These are phyloP conservation scores for Beta lomatogona DNA, from an alignment of 179 eudicot species.

Conservation along the genomic window DNA sequence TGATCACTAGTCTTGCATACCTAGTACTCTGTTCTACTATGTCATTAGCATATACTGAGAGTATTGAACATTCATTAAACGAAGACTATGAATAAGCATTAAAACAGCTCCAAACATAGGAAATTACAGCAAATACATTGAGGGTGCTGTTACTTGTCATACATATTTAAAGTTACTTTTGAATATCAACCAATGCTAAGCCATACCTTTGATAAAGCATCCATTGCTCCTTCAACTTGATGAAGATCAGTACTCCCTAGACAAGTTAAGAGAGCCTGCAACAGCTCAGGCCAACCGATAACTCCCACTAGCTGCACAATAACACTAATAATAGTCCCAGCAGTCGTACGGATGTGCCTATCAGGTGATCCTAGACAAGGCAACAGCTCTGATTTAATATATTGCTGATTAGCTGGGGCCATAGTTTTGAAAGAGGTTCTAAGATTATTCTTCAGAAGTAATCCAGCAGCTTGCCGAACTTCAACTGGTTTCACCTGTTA, in stretches of 20 bases:
- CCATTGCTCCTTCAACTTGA: conserved; percentile 99
- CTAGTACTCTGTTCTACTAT: background rate
- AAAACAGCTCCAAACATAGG: background rate
- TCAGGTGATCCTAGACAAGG: conserved; percentile 88
- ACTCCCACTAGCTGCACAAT: conserved; percentile 84
- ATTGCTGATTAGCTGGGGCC: conserved; percentile 68
- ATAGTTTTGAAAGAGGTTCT: conserved; percentile 60
- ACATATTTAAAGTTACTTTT: background rate
- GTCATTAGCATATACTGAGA: background rate
- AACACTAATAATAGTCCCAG: conserved; percentile 83
- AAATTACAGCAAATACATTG: background rate
- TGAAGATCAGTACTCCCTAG: conserved; percentile 75
- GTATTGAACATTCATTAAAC: no score
- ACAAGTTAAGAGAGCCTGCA: conserved; percentile 68
- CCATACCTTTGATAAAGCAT: conserved; percentile 94
- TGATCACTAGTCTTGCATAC: background rate
- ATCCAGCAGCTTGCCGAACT: conserved; percentile 94
- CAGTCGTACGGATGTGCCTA: conserved; percentile 77
- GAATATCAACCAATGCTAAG: background rate
- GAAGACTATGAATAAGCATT: no score
- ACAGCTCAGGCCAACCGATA: conserved; percentile 81
- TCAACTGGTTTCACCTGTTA: conserved; percentile 76
- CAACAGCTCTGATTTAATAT: conserved; percentile 73
- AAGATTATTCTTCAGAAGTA: conserved; percentile 90
- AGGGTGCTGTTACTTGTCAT: background rate